Conservation (phyloP, 257 asterid species). For the Plantago major region DNA sequence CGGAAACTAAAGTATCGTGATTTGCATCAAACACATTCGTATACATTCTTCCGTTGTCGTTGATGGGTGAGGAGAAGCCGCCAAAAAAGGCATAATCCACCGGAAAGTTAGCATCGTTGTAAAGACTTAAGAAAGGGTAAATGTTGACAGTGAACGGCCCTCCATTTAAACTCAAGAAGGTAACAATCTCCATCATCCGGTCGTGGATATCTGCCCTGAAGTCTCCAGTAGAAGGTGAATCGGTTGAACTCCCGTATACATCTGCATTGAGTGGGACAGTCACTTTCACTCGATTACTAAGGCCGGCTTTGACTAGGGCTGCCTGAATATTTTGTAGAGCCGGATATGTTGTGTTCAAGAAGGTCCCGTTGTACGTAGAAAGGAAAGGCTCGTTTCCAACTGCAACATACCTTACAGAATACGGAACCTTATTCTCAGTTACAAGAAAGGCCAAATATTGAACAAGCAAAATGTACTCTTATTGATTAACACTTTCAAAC, state of each 20-base stretch:
- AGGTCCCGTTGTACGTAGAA: slow-evolving; percentile 52
- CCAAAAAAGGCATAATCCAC: slow-evolving; percentile 73
- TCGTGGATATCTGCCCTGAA: slow-evolving; percentile 52
- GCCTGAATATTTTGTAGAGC: slow-evolving; percentile 73
- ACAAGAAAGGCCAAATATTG: background rate
- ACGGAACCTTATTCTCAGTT: background rate
- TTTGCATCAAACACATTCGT: slow-evolving; percentile 68
- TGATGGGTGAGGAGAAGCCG: slow-evolving; percentile 48
- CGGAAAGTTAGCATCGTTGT: slow-evolving; percentile 62
- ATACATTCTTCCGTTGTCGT: slow-evolving; percentile 54
- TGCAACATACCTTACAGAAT: slow-evolving; percentile 61
- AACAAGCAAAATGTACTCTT: background rate
- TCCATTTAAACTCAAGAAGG: slow-evolving; percentile 48
- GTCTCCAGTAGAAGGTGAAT: slow-evolving; percentile 64
- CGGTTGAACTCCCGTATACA: slow-evolving; percentile 51
- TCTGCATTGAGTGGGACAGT: slow-evolving; percentile 72
- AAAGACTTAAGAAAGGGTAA: slow-evolving; percentile 76
- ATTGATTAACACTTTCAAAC: too few species aligned
- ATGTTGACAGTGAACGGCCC: slow-evolving; percentile 72
- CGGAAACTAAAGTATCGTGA: slow-evolving; percentile 64
- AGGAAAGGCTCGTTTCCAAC: slow-evolving; percentile 81
- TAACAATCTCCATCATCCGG: slow-evolving; percentile 43
- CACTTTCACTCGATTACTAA: slow-evolving; percentile 50
- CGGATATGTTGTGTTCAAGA: slow-evolving; percentile 42
- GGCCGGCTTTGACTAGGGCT: slow-evolving; percentile 73